Conservation (phyloP, 768 basidiomycete genomes). For the Xerocomellus dryophilus region DNA sequence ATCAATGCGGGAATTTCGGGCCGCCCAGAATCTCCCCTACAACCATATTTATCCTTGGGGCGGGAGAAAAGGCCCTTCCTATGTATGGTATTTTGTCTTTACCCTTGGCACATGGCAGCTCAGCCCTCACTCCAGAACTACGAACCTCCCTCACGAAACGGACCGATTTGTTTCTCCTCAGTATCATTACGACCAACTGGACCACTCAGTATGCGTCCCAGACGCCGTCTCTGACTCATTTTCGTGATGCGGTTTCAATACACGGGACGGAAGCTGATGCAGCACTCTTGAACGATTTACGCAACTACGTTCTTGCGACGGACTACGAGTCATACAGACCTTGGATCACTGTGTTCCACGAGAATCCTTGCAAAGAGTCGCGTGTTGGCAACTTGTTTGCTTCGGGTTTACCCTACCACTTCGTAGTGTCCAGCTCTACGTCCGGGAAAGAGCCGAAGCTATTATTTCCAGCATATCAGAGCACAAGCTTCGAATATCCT, state of each 20-base stretch:
- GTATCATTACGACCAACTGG: slow-evolving; percentile 1
- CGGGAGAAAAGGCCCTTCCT: background rate
- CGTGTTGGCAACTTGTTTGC: slow-evolving; percentile 12
- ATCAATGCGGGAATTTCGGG: no score
- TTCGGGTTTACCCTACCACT: slow-evolving; percentile 10
- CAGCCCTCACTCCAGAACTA: slow-evolving; percentile 5
- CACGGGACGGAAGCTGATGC: background rate
- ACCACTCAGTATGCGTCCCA: slow-evolving; percentile 6
- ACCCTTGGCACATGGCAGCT: background rate
- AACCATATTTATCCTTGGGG: no score
- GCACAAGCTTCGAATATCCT: background rate
- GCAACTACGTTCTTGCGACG: slow-evolving; percentile 8
- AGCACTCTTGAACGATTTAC: slow-evolving; percentile 6
- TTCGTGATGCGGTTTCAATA: background rate
- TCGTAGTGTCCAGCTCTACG: slow-evolving; percentile 14
- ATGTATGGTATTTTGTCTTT: background rate
- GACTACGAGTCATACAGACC: slow-evolving; percentile 13
- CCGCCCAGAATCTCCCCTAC: no score
- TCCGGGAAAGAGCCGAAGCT: slow-evolving; percentile 11
- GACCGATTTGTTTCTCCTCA: slow-evolving; percentile 2
- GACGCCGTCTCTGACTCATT: slow-evolving; percentile 2
- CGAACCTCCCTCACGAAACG: background rate
- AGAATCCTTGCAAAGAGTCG: slow-evolving; percentile 7
- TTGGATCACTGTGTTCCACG: slow-evolving; percentile 8
- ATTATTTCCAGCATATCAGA: slow-evolving; percentile 4